Percentiles rank a stretch among this genome's conserved stretches.
phyloP scores from a whole-genome alignment of 768 basidiomycete genomes.

The Harrya chromipes region DNA sequence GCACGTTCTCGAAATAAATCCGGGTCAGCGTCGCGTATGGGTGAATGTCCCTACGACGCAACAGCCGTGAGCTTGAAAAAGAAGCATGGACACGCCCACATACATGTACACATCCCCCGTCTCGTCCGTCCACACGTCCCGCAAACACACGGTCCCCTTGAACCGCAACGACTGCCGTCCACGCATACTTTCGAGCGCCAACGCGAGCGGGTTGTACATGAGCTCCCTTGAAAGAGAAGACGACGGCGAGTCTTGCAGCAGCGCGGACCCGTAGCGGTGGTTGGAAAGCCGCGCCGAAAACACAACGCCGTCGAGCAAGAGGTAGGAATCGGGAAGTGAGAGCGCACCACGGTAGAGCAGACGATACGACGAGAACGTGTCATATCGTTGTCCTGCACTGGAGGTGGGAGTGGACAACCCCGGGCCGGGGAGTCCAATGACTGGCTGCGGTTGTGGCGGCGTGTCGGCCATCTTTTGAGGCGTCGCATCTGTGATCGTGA shows the following conservation, averaged over 20 bases:
- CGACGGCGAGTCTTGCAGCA: slow-evolving; percentile 29
- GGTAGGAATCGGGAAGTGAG: slow-evolving; percentile 67
- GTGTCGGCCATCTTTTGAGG: slow-evolving; percentile 12
- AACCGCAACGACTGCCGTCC: slow-evolving; percentile 63
- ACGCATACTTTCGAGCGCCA: slow-evolving; percentile 79
- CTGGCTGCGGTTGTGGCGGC: too few relatives aligned
- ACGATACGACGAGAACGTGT: slow-evolving; percentile 32
- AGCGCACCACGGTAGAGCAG: slow-evolving; percentile 75
- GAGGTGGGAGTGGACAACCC: slow-evolving; percentile 5
- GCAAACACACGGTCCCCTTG: slow-evolving; percentile 49
- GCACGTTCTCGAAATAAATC: slow-evolving; percentile 68
- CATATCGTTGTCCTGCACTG: too few relatives aligned
- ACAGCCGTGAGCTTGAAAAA: background rate
- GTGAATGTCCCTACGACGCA: slow-evolving; percentile 58
- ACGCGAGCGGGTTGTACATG: slow-evolving; percentile 64
- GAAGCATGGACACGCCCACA: slow-evolving; percentile 26
- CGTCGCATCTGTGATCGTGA: slow-evolving; percentile 20
- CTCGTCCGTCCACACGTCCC: slow-evolving; percentile 59
- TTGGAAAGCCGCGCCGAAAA: slow-evolving; percentile 52
- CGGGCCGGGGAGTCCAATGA: background rate
- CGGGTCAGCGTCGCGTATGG: slow-evolving; percentile 57
- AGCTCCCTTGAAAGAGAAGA: slow-evolving; percentile 33
- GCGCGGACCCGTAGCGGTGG: background rate
- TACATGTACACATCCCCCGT: slow-evolving; percentile 47
- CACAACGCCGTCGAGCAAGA: slow-evolving; percentile 70